Percentiles rank a stretch among this genome's conserved stretches.
Evolutionary conservation across 106 monocot genomes (phyloP).

Genomic region (Posidonia australis): DNA sequence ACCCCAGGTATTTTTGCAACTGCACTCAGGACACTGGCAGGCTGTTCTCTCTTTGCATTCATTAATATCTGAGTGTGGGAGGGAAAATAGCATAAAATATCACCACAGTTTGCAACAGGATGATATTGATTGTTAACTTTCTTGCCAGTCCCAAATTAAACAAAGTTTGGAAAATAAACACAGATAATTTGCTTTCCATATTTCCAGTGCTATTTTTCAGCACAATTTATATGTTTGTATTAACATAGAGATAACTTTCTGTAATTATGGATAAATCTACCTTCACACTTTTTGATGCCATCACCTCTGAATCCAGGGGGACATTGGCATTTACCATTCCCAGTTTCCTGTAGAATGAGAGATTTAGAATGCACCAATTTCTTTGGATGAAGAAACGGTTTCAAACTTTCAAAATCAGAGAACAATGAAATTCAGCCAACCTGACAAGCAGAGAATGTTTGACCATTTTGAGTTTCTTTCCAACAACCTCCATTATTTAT

Average conservation of each 20-base stretch:
- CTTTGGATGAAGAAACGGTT: background rate
- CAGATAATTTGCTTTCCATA: background rate
- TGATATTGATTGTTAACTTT: background rate
- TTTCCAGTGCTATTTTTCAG: background rate
- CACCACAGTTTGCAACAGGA: background rate
- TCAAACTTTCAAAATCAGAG: background rate
- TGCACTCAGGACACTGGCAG: conserved; percentile 29
- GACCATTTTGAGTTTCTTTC: conserved; percentile 40
- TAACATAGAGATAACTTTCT: background rate
- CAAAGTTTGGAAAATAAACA: background rate
- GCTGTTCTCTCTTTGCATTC: conserved; percentile 31
- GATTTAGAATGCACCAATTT: background rate
- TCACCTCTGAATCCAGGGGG: conserved; percentile 79
- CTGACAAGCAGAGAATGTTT: conserved; percentile 77
- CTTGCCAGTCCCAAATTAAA: background rate
- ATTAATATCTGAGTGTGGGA: conserved; percentile 15
- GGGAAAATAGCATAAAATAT: conserved; percentile 1
- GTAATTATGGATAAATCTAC: conserved; percentile 15
- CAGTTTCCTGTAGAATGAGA: conserved; percentile 34
- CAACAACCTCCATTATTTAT: conserved; percentile 95
- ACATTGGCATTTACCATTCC: conserved; percentile 64
- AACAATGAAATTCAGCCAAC: conserved; percentile 18
- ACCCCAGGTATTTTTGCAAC: conserved; percentile 30
- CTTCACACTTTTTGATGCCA: conserved; percentile 72
- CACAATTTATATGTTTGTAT: background rate